Conservation (phyloP, 345 rosid species). For the Pugionium dolabratum region DNA sequence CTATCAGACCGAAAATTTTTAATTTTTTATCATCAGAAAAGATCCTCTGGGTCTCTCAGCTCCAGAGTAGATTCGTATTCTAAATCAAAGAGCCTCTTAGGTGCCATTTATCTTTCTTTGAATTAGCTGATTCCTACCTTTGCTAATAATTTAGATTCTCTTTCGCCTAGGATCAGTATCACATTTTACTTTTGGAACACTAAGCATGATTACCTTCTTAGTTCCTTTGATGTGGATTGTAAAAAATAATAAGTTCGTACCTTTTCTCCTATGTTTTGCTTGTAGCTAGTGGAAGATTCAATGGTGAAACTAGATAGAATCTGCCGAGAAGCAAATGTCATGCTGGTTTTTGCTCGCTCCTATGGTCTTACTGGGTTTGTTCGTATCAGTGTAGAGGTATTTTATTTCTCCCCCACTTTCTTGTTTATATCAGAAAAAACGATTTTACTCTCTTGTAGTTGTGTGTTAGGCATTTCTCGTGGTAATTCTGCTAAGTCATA, state of each 20-base stretch:
- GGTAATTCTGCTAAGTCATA: constrained; percentile 19
- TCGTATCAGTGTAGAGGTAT: constrained; percentile 84
- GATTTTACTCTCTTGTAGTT: constrained; percentile 3
- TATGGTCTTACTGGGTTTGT: constrained; percentile 93
- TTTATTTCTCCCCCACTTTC: no score
- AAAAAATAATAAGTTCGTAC: neutral
- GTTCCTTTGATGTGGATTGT: neutral
- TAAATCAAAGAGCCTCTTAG: neutral
- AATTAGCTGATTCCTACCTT: neutral
- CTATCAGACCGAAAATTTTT: constrained; percentile 3
- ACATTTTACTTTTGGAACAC: no score
- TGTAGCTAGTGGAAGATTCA: constrained; percentile 82
- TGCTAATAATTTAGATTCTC: no score
- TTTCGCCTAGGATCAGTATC: no score
- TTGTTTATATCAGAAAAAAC: neutral
- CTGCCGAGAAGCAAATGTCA: constrained; percentile 83
- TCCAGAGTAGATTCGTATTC: neutral
- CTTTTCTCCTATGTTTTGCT: neutral
- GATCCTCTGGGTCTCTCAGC: neutral
- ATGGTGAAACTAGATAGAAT: constrained; percentile 84
- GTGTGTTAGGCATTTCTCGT: constrained; percentile 6
- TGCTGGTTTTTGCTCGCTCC: constrained; percentile 87
- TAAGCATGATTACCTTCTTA: no score
- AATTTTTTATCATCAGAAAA: neutral
- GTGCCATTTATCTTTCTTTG: neutral